Evolutionary conservation across 2,329 filamentous ascomycete genomes (phyloP).

Genomic region (Acephala macrosclerotiorum): DNA sequence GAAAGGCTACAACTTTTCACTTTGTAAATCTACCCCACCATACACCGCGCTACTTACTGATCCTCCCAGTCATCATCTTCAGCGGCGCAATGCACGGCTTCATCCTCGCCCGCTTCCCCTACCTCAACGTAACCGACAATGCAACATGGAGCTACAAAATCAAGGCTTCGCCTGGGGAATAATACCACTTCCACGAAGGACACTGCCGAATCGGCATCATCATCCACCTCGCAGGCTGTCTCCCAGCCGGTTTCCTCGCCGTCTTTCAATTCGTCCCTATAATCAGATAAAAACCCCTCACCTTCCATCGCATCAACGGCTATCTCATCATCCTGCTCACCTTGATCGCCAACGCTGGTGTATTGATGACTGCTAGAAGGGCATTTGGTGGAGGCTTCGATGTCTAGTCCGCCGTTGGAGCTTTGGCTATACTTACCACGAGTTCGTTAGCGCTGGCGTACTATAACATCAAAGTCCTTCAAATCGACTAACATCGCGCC

Average conservation of each 20-base stretch:
- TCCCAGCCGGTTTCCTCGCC: conserved; percentile 54
- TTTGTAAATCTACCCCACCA: conserved; percentile 41
- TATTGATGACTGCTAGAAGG: conserved; percentile 58
- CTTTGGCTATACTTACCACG: conserved; percentile 54
- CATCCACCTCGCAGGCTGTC: conserved; percentile 53
- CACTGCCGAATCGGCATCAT: conserved; percentile 51
- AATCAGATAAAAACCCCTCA: conserved; percentile 54
- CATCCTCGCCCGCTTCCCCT: conserved; percentile 29
- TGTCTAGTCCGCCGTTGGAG: conserved; percentile 53
- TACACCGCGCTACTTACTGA: background rate
- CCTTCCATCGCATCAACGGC: conserved; percentile 67
- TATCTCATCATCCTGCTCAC: conserved; percentile 60
- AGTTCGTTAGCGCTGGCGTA: conserved; percentile 54
- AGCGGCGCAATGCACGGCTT: conserved; percentile 37
- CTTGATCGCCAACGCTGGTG: conserved; percentile 54
- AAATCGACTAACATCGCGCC: conserved; percentile 68
- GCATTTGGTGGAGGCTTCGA: conserved; percentile 62
- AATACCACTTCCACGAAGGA: conserved; percentile 47
- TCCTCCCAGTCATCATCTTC: conserved; percentile 29
- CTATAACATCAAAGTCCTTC: conserved; percentile 64
- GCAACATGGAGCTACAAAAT: conserved; percentile 31
- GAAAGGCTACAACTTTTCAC: conserved; percentile 64
- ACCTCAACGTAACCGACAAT: conserved; percentile 39
- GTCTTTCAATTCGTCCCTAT: conserved; percentile 57
- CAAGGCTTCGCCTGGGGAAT: conserved; percentile 48